These are phyloP conservation scores for Ustilago shanxiensis DNA, from an alignment of 1,284 basidiomycete genomes.

Conservation along the genomic window DNA sequence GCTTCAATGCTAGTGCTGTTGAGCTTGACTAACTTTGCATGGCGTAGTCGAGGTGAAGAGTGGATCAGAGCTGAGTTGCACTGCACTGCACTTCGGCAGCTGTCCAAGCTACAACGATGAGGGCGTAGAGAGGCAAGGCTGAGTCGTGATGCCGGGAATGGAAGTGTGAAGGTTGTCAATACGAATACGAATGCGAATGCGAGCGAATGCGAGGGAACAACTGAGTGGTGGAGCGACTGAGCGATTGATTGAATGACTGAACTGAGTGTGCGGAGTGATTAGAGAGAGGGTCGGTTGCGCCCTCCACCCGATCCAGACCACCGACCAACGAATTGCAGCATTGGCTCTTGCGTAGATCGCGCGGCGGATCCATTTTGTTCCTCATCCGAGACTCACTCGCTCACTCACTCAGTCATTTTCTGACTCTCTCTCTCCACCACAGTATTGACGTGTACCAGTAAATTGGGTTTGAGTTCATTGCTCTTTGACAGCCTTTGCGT, in stretches of 20 bases:
- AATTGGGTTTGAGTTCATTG: neutral
- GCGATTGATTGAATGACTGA: constrained; percentile 1
- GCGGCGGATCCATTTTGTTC: neutral
- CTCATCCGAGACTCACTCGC: neutral
- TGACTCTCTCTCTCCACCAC: neutral
- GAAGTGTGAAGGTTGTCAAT: neutral
- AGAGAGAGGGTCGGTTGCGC: neutral
- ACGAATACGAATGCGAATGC: no score
- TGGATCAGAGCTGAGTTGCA: no score
- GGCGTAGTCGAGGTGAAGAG: neutral
- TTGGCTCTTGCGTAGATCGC: constrained; percentile 25
- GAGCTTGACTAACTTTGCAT: constrained; percentile 13
- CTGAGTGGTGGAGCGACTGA: neutral
- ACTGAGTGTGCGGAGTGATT: neutral
- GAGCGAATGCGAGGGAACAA: no score
- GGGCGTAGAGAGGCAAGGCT: neutral
- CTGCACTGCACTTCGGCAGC: neutral
- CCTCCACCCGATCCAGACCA: constrained; percentile 27
- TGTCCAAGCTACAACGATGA: neutral
- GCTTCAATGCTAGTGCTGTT: neutral
- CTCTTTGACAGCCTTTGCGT: neutral
- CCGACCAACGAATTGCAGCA: constrained; percentile 2
- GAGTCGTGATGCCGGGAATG: neutral
- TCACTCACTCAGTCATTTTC: neutral
- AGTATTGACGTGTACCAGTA: neutral